Evolutionary conservation across 805 yeast genomes (phyloP), one percentile per base, ranked within the genome.

Genomic region (Metschnikowia drakensbergensis): DNA sequence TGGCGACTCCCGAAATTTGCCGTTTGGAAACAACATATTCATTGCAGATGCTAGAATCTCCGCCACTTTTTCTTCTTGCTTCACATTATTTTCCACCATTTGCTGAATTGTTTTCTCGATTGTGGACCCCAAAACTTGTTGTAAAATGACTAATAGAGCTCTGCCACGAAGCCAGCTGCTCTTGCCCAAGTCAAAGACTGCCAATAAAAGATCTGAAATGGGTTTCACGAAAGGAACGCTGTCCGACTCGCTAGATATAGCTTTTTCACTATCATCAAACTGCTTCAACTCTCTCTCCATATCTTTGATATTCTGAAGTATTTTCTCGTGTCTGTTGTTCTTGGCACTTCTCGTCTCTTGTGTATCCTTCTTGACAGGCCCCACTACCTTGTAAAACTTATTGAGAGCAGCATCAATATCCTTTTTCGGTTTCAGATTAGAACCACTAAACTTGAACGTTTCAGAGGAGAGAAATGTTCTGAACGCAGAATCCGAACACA

Each of bases 111-210:
- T 80, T 60, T 81, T 83, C 60, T 91, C 97, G 45, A 91, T 84
- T 0, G 97, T 86, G 2, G 92, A 86, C 0, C 97, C 97, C 34
- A 91, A 74, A 1, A 91, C 65, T 62, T 89, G 96, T 63, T 90
- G 97, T 46, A 91, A 67, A 3, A 91, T 80, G 4, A 89, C 82
- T 34, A 90, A 75, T 6, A 89, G 72, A 0, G 97, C 96, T 38
- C 90, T 72, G 0, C 96, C 97, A 46, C 96, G 71, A 1, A 91
- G 65, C 96, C 96, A 88, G 41, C 82, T 80, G 41, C 81, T 82
- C 13, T 71, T 74, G 46, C 81, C 79, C 23, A 88, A 65, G 29
- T 86, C 81, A 65, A 91, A 91, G 1, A 89, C 59, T 0, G 84
- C 72, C 17, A 88, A 76, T 45, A 90, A 75, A 8, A 88, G 61